phyloP scores from a whole-genome alignment of 345 rosid genomes.

The Hypericum androsaemum region DNA sequence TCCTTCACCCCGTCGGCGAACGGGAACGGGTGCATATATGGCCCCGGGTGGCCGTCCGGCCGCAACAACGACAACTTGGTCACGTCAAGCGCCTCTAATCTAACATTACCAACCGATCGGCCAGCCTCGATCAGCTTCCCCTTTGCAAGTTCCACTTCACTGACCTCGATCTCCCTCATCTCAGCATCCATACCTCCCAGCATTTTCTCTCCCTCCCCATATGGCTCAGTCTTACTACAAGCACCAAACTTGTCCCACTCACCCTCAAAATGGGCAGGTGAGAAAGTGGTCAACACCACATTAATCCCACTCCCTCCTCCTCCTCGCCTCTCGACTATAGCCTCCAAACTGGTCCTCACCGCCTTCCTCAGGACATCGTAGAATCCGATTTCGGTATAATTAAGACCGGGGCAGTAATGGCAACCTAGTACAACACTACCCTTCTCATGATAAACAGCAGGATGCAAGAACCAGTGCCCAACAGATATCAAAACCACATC shows the following conservation, averaged over 20 bases:
- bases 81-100: constrained; percentile 65
- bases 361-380: constrained; percentile 68
- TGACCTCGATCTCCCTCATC: constrained; percentile 54
- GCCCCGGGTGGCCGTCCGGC: constrained; percentile 93
- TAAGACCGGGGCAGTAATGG: constrained; percentile 65
- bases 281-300: constrained; percentile 59
- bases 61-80: constrained; percentile 58
- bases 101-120: constrained; percentile 12
- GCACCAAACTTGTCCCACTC: constrained; percentile 92
- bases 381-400: constrained; percentile 70
- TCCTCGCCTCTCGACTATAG: constrained; percentile 28
- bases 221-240: constrained; percentile 73
- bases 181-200: constrained; percentile 75
- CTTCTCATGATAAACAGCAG: constrained; percentile 61
- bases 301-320: constrained; percentile 16
- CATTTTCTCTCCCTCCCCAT: constrained; percentile 42
- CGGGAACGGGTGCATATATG: constrained; percentile 70
- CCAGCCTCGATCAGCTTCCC: constrained; percentile 14
- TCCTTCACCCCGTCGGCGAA: constrained; percentile 64
- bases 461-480: constrained; percentile 94
- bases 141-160: constrained; percentile 48
- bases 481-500: constrained; percentile 59
- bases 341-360: constrained; percentile 47
- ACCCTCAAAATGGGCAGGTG: constrained; percentile 92
- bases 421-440: constrained; percentile 63